A percentile compares a stretch with the other conserved stretches of the same genome.
Evolutionary conservation across 2,329 filamentous ascomycete genomes (phyloP).

Genomic region (Elsinoe necatrix): DNA sequence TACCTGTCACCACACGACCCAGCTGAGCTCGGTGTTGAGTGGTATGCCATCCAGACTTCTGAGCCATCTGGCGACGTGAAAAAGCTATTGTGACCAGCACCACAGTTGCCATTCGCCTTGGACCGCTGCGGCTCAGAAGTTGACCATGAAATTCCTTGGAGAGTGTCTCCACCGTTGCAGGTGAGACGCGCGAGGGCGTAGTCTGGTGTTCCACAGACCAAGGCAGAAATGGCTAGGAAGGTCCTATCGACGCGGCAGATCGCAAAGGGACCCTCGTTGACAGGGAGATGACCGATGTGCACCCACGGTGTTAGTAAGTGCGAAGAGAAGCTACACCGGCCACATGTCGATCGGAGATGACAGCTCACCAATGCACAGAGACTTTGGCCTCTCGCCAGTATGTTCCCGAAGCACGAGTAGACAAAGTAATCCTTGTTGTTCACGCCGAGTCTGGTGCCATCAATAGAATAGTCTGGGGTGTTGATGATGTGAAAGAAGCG

Average conservation of each 20-base stretch:
- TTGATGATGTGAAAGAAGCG: constrained; percentile 43
- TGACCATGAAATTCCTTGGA: constrained; percentile 40
- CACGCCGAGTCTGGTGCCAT: constrained; percentile 46
- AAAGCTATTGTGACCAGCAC: constrained; percentile 52
- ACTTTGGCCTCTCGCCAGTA: constrained; percentile 33
- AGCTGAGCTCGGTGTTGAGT: constrained; percentile 42
- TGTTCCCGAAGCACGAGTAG: constrained; percentile 42
- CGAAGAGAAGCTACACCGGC: constrained; percentile 42
- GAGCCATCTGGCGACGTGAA: constrained; percentile 48
- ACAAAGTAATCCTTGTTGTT: constrained; percentile 44
- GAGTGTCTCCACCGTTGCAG: constrained; percentile 46
- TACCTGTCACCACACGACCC: constrained; percentile 50
- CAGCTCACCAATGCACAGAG: constrained; percentile 35
- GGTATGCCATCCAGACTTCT: constrained; percentile 50
- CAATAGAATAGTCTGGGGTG: constrained; percentile 43
- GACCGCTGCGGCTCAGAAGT: constrained; percentile 47
- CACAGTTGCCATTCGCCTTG: constrained; percentile 49
- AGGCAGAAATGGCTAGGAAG: constrained; percentile 47
- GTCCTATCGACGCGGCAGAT: constrained; percentile 47
- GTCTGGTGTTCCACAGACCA: constrained; percentile 48
- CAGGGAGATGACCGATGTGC: constrained; percentile 36
- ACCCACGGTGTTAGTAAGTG: constrained; percentile 47
- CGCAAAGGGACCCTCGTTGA: constrained; percentile 49
- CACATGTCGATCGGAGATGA: constrained; percentile 39
- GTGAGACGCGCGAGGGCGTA: constrained; percentile 49